Evolutionary conservation across 352 stramenopile genomes (phyloP), one percentile per base, ranked within the genome.

Genomic region (Phytophthora constricta): DNA sequence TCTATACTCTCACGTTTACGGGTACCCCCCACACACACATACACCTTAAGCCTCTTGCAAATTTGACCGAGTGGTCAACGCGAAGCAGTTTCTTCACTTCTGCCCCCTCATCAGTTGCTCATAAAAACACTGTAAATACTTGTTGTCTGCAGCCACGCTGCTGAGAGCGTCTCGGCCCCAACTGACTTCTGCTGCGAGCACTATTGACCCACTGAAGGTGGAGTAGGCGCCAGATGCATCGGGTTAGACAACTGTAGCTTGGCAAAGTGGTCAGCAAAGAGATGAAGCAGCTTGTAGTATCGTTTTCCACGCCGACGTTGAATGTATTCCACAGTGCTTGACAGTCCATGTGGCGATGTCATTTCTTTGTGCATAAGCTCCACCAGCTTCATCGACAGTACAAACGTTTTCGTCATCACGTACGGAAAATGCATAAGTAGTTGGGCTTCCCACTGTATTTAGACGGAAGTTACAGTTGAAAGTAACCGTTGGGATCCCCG

Each of bases 291-390:
- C 16, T 39, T 59, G 37, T 59, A 59, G 23, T 59, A 59, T 20
- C 51, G 51, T 17, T 48, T 46, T 22, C 50, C 37, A 11, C 52
- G 37, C 14, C 52, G 25, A 17, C 52, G 37, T 11, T 19, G 19
- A 23, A 59, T 31, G 10, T 59, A 41, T 25, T 39, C 17, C 13
- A 59, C 26, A n/a, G 52, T 59, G 16, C 52, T n/a, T 17, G 52
- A 27, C 7, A 59, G 5, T 10, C 52, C 52, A 50, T 43, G 25
- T 11, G 52, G 11, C 1, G 52, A 59, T 13, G 31, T 39, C 25
- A 59, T 50, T 23, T 37, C 52, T 9, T 51, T 37, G 22, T 59
- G 52, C 17, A 16, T 23, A 14, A 50, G 10, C 23, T 59, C 52
- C 52, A 59, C 27, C 39, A 59, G 28, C 25, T 7, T 3, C 10